phyloP scores from a whole-genome alignment of 169 alveolate genomes.

The Eimeria maxima region DNA sequence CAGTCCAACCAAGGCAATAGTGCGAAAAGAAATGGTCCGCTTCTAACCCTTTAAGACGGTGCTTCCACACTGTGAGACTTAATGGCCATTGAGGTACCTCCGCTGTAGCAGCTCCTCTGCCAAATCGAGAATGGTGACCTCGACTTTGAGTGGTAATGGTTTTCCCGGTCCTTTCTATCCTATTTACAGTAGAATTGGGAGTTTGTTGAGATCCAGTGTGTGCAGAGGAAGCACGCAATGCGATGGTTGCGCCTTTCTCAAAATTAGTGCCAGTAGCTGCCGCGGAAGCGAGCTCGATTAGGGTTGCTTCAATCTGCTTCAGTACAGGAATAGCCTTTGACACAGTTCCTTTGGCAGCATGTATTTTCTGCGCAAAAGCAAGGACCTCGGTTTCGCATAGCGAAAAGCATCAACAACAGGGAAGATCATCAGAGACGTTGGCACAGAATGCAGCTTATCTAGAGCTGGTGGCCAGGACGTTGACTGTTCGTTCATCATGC shows the following conservation, averaged over 20 bases:
- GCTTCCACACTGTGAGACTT: constrained; percentile 49
- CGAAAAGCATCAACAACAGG: not conserved
- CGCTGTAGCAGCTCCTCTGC: constrained; percentile 68
- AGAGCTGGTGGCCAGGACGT: not conserved
- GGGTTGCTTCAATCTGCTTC: constrained; percentile 44
- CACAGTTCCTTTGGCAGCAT: constrained; percentile 46
- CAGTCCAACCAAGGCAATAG: constrained; percentile 74
- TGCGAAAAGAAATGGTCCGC: constrained; percentile 52
- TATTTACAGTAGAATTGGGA: not conserved
- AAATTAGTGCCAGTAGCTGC: constrained; percentile 19
- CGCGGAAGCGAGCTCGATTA: constrained; percentile 57
- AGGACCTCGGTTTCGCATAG: not conserved
- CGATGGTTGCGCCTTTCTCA: not conserved
- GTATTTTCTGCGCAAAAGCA: constrained; percentile 20
- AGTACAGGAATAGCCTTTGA: constrained; percentile 21
- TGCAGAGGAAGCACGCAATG: constrained; percentile 9
- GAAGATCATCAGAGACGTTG: not conserved
- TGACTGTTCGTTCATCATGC: not conserved
- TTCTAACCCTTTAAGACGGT: constrained; percentile 66
- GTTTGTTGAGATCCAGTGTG: not conserved
- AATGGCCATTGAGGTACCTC: constrained; percentile 59
- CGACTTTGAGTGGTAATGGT: not conserved
- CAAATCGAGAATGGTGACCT: constrained; percentile 4
- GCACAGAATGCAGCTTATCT: not conserved
- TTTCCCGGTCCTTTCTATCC: constrained; percentile 5